Percentiles rank a stretch among this genome's conserved stretches.
Conservation (phyloP, 1,284 basidiomycete species). For the Hemileia vastatrix region DNA sequence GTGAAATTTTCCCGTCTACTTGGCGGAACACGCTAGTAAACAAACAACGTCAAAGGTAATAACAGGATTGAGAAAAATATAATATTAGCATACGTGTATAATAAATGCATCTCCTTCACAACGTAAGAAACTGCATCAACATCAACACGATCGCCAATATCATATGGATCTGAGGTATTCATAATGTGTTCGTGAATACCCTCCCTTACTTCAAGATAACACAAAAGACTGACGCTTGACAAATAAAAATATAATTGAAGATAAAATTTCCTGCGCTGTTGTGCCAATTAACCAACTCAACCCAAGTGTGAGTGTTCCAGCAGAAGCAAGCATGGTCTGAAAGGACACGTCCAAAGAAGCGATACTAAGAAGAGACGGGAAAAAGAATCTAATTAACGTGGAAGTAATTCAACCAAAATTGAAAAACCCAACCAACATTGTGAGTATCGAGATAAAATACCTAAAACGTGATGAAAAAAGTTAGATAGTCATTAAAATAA, state of each 20-base stretch:
- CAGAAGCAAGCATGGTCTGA: constrained; percentile 48
- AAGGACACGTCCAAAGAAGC: constrained; percentile 36
- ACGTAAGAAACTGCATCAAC: constrained; percentile 56
- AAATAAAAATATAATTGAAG: constrained; percentile 75
- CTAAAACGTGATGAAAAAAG: neutral
- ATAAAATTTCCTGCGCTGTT: constrained; percentile 49
- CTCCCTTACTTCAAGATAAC: constrained; percentile 38
- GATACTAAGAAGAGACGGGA: constrained; percentile 18
- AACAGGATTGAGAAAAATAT: constrained; percentile 1
- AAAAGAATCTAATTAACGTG: neutral
- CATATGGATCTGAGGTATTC: constrained; percentile 58
- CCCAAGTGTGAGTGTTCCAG: constrained; percentile 71
- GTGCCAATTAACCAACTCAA: constrained; percentile 80
- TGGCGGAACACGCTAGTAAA: constrained; percentile 46
- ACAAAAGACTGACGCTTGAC: constrained; percentile 49
- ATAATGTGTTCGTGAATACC: neutral
- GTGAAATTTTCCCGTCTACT: constrained; percentile 50
- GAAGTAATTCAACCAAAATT: neutral
- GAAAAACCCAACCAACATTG: constrained; percentile 25
- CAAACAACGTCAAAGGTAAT: neutral
- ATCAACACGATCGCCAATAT: constrained; percentile 71
- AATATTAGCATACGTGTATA: constrained; percentile 53
- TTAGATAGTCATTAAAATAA: neutral
- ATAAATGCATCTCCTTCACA: constrained; percentile 74
- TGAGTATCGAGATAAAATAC: constrained; percentile 32